phyloP scores from a whole-genome alignment of 164 flowering plant species.

The Vitis rotundifolia region DNA sequence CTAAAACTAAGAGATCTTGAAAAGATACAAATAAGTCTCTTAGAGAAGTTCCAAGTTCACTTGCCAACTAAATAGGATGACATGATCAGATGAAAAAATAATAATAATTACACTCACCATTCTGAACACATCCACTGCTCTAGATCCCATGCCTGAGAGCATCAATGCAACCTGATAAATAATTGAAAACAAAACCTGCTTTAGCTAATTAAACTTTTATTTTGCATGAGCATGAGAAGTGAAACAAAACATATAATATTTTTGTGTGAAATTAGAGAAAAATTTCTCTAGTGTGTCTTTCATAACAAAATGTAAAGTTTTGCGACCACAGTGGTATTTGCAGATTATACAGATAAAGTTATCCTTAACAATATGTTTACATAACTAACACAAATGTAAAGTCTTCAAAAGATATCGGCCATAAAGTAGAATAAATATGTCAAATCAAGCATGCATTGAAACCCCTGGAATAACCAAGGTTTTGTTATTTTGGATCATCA shows the following conservation, averaged over 20 bases:
- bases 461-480: too few species aligned
- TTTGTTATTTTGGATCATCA: too few species aligned
- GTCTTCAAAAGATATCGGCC: too few species aligned
- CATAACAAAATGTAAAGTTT: too few species aligned
- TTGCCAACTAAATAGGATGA: not conserved
- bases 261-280: not conserved
- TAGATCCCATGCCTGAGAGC: constrained; percentile 73
- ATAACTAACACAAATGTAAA: too few species aligned
- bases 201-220: not conserved
- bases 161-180: constrained; percentile 62
- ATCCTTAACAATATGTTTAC: too few species aligned
- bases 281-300: not conserved
- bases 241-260: not conserved
- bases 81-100: not conserved
- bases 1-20: not conserved
- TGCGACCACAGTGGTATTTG: too few species aligned
- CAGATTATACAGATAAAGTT: too few species aligned
- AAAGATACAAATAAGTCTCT: too few species aligned
- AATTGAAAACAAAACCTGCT: not conserved
- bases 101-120: constrained; percentile 23
- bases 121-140: constrained; percentile 55
- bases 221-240: not conserved
- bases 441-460: too few species aligned
- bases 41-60: too few species aligned
- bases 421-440: too few species aligned